Evolutionary conservation across 73 alveolate genomes (phyloP), one percentile per base, ranked within the genome.

Genomic region (Symbiodinium natans): DNA sequence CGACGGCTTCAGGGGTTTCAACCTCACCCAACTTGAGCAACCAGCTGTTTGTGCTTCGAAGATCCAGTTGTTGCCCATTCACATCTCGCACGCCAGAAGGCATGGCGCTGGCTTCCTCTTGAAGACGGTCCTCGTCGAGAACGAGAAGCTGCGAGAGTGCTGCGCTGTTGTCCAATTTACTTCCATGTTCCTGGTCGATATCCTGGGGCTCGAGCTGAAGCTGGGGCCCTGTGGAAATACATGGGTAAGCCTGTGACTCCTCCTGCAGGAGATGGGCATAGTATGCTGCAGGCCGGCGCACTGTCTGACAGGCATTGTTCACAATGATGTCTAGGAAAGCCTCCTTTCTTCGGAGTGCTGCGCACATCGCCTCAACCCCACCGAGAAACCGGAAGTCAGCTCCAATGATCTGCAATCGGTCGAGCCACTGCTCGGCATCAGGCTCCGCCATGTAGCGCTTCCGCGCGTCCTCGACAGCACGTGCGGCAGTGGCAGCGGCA

Each of bases 381-480:
- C 83, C 98, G 38, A 92, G 82, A 82, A 92, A 92, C 25, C 99
- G 99, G 84, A 99, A 98, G 73, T 92, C 98, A 29, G 86, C 92
- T 5, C 98, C 98, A n/a, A 77, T 25, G 73, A 92, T 33, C 27
- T 23, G 34, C 23, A 92, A 54, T 2, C 98, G 92, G 17, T 48
- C 84, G 25, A 48, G 46, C 95, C 99, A 94, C 77, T 25, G 80
- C 56, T 98, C 99, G 86, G 99, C 99, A 56, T 99, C 99, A 2
- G 98, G 99, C 88, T 99, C 99, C 38, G 96, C 93, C 93, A 92
- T 89, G 93, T 98, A 99, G 90, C 99, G 99, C 94, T 99, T 82
- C 41, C 99, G 99, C 15, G 99, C 99, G 94, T 99, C 99, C 80
- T 63, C 17, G 59, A n/a, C n/a, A n/a, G n/a, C n/a, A n/a, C n/a